Base-by-base conservation (phyloP, 2,329 filamentous ascomycete species). In the Whalleya microplaca region DNA sequence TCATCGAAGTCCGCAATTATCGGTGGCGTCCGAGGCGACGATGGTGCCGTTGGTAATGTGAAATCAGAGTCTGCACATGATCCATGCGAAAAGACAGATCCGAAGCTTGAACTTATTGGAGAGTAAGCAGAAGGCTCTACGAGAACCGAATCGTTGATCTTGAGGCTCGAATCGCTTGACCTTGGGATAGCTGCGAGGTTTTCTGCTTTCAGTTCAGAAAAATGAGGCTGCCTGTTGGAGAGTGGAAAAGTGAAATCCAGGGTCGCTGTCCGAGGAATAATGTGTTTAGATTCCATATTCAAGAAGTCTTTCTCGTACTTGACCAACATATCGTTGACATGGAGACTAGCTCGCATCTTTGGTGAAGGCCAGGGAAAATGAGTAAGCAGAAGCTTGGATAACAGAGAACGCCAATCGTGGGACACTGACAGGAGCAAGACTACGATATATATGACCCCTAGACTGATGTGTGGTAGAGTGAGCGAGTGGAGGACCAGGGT, bases 381-480 rank as follows among this genome's bases (percentile, higher is more conserved):
- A 53, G 43, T 44, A 23, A 45, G 44, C 41, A 16, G 48, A 58
- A 40, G 45, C 29, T 46, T 54, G 32, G 41, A 50, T 46, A 50
- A 21, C 51, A n/a, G 32, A 51, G 29, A 48, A 51, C 44, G 47
- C 58, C 56, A 56, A 51, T 56, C 23, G 46, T 58, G 45, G 49
- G 50, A 56, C 48, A 46, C 53, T 57, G 58, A 61, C 57, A 41
- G 61, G 52, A 59, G 44, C 37, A 53, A 53, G 55, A 58, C 44
- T 64, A 37, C 3, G 32, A 37, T 37, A 62, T 61, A 64, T 66
- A 66, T 66, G 51, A 56, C 55, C 55, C 48, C 45, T 45, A 50
- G 48, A 54, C 51, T 51, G 53, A 64, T 56, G 52, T 56, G 52
- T 51, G 50, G 45, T 58, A 59, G 61, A 57, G 49, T 27, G 49